Base-by-base conservation (phyloP, 805 yeast genomes). In the Pichia pseudocactophila region DNA sequence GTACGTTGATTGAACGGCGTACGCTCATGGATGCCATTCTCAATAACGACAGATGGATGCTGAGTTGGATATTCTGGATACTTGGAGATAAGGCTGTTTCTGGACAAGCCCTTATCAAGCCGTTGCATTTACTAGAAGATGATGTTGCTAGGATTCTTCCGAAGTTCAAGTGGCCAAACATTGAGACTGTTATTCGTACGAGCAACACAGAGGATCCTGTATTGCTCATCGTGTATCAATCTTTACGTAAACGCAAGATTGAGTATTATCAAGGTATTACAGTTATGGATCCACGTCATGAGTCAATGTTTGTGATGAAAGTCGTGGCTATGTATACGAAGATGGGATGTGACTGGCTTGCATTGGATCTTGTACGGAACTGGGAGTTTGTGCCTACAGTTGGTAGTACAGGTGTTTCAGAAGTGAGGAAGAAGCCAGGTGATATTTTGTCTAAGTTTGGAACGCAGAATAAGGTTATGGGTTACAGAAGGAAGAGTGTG, bases 321-420 rank as follows among this genome's bases (percentile, higher is more conserved):
- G 81, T 80, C 7, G 70, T 83, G 7, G 65, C 71, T 30, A 80
- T 87, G 47, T 84, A 87, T 54, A 70, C 76, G 13, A 68, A 94
- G 44, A 86, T 89, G 96, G 97, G 97, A 0, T 89, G 97, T 62
- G 95, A 89, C 53, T 74, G 78, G 46, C 59, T 90, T 34, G 78
- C 88, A 0, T 55, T 84, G 19, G 70, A 76, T 40, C 58, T 88
- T 36, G 65, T 82, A 2, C 68, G 66, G 37, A 76, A 74, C 46
- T 89, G 96, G 96, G 63, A 63, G 26, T 88, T 87, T 54, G 22
- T 44, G 7, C 36, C 42, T 16, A 33, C 28, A 11, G 37, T 18
- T 18, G 42, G 15, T 12, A 26, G 13, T 26, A 18, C 13, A 15
- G 18, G 16, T 20, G 39, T 32, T 17, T 34, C 18, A 1, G 16